phyloP scores from a whole-genome alignment of 768 basidiomycete species.

The Rhodosporidiobolus odoratus region DNA sequence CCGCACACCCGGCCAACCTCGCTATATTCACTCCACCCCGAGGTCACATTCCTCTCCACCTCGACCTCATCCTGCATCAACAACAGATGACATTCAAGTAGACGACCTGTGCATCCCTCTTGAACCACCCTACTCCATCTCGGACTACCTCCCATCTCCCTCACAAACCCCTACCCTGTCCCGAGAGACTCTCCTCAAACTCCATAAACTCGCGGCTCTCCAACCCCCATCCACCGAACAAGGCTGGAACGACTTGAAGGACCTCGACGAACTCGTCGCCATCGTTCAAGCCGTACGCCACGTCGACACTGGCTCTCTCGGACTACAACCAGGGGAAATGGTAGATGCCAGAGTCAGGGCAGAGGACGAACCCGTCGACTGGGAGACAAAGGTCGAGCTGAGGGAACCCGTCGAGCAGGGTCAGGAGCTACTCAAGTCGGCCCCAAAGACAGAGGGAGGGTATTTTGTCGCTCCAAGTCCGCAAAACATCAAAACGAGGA shows the following conservation, averaged over 20 bases:
- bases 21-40: background rate
- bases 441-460: conserved; percentile 16
- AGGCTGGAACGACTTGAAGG: background rate
- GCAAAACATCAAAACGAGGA: conserved; percentile 20
- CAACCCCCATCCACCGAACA: conserved; percentile 21
- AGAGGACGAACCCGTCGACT: conserved; percentile 9
- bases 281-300: conserved; percentile 17
- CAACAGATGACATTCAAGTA: background rate
- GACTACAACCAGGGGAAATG: conserved; percentile 8
- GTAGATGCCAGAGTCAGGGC: conserved; percentile 22
- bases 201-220: conserved; percentile 36
- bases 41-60: background rate
- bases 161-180: conserved; percentile 4
- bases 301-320: conserved; percentile 19
- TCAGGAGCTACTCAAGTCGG: conserved; percentile 12
- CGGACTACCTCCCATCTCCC: conserved; percentile 19
- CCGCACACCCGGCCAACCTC: background rate
- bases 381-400: background rate
- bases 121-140: conserved; percentile 23
- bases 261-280: conserved; percentile 23
- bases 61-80: background rate
- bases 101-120: conserved; percentile 35
- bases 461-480: conserved; percentile 28
- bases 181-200: conserved; percentile 32
- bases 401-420: background rate